phyloP scores from a whole-genome alignment of 345 rosid genomes.

The Erucastrum elatum region DNA sequence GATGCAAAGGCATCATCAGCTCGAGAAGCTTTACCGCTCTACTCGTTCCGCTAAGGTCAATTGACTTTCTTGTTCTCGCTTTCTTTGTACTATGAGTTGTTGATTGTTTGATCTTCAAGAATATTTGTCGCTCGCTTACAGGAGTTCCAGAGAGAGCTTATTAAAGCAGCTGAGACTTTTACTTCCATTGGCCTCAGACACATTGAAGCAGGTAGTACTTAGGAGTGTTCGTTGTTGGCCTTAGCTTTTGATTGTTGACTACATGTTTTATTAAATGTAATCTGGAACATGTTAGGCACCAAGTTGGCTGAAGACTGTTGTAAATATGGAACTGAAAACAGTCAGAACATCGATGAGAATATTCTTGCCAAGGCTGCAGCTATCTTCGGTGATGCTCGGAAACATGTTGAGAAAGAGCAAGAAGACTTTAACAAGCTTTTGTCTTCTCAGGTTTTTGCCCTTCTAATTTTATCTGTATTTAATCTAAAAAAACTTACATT shows the following conservation, averaged over 20 bases:
- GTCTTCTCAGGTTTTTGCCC: conserved; percentile 58
- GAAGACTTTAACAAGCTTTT: conserved; percentile 73
- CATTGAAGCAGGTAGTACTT: conserved; percentile 74
- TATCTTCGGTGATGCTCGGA: conserved; percentile 85
- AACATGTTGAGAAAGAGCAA: conserved; percentile 87
- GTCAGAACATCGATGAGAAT: conserved; percentile 64
- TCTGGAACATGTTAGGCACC: conserved; percentile 54
- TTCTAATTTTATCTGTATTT: neutral
- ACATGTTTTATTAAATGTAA: neutral
- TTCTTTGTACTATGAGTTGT: neutral
- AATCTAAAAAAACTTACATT: neutral
- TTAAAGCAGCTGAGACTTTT: conserved; percentile 79
- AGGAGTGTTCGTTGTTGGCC: neutral
- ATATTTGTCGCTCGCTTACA: conserved; percentile 36
- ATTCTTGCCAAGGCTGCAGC: conserved; percentile 88
- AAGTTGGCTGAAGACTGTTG: conserved; percentile 86
- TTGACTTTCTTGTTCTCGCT: neutral
- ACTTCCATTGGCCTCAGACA: conserved; percentile 75
- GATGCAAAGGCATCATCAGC: conserved; percentile 92
- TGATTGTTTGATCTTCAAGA: neutral
- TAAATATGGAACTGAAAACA: conserved; percentile 79
- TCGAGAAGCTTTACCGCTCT: conserved; percentile 78
- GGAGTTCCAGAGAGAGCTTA: conserved; percentile 87
- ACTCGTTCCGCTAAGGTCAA: conserved; percentile 83
- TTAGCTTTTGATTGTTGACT: neutral